Base-by-base conservation (phyloP, 371 early-diverging fungal genomes). In the Furculomyces boomerangus region DNA sequence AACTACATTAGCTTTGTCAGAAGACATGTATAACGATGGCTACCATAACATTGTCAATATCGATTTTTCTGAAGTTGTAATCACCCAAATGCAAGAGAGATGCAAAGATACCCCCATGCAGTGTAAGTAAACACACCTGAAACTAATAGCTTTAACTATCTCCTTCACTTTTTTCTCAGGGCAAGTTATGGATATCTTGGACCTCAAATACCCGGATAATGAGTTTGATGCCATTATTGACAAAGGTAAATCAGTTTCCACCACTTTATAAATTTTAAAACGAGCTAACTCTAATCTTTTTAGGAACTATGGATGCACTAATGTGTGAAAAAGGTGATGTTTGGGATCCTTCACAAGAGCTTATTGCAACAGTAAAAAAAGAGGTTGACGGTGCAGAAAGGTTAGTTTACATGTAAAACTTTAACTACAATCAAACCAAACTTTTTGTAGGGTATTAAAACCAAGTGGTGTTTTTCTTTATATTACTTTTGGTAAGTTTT, bases 311-410 rank as follows among this genome's bases (percentile, higher is more conserved):
- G 83, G 86, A 85, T 57, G 86, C 86, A 3, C 65, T 86, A 55
- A 82, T 86, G 82, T 84, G 81, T 60, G 86, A 80, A 56, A 74
- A 80, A 30, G 90, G 85, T 27, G 84, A 90, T 60, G 84, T 85
- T 32, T 91, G 91, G 91, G 77, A 86, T 57, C 91, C 91, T 16
- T 75, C 79, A 20, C 73, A 71, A 39, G 84, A 82, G 43, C 60
- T 84, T 41, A 65, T 81, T 44, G 64, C 71, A 2, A 74, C 76
- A 14, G 79, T 83, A 0, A 71, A 70, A n/a, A 63, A 67, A 22
- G 88, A 86, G 58, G 79, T 91, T 30, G 76, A 74, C 43, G 86
- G 88, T 57, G 87, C 86, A 2, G 68, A 74, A 29, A 50, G 50
- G 50, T 50, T 26, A 22, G 14, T 14, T 35, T 35, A 10, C 35